phyloP scores from a whole-genome alignment of 2,329 filamentous ascomycete species.

The Talaromyces sp. region DNA sequence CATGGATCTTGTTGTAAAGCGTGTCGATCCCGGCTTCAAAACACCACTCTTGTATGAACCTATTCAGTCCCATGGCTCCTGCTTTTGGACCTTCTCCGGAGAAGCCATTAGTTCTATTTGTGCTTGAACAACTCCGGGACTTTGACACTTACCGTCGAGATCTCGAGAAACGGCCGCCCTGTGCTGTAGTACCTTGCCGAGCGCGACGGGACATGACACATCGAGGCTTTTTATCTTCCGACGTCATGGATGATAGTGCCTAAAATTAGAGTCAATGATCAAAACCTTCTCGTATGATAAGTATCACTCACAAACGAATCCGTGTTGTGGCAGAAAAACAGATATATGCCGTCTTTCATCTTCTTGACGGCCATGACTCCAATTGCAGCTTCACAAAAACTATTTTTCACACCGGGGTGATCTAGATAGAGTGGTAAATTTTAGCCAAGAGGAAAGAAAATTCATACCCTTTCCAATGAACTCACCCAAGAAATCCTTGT shows the following conservation, averaged over 20 bases:
- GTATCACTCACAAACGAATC: conserved; percentile 60
- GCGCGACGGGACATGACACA: conserved; percentile 82
- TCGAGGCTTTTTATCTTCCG: conserved; percentile 65
- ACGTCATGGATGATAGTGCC: conserved; percentile 84
- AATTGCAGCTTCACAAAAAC: conserved; percentile 79
- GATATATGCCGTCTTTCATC: conserved; percentile 65
- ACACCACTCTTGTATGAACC: background rate
- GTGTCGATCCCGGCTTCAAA: background rate
- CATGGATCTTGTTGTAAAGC: background rate
- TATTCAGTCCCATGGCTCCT: background rate
- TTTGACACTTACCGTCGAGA: conserved; percentile 19
- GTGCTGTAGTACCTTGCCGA: conserved; percentile 48
- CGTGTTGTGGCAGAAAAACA: conserved; percentile 96
- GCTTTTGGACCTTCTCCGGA: background rate
- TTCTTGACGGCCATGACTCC: conserved; percentile 90
- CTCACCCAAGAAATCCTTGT: conserved; percentile 80
- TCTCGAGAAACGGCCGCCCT: conserved; percentile 35
- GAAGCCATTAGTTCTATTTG: background rate
- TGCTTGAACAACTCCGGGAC: background rate
- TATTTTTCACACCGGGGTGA: conserved; percentile 77
- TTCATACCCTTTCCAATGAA: background rate
- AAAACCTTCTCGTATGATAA: background rate
- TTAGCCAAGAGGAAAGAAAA: conserved; percentile 4
- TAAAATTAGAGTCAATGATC: conserved; percentile 16
- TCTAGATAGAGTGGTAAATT: conserved; percentile 25